phyloP scores from a whole-genome alignment of 768 basidiomycete genomes.

The Collybiopsis luxurians region DNA sequence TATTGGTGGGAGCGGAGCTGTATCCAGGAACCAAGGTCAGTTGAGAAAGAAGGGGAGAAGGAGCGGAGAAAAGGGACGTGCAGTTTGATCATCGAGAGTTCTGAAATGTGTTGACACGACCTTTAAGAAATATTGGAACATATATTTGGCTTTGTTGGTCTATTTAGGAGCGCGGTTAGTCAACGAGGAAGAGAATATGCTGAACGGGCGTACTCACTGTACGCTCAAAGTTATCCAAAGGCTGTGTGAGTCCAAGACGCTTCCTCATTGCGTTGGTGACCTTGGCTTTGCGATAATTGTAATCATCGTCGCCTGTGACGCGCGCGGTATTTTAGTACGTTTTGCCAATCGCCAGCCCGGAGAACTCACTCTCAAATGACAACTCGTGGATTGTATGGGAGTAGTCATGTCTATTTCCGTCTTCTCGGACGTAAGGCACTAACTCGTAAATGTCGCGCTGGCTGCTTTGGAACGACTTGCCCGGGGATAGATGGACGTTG shows the following conservation, averaged over 20 bases:
- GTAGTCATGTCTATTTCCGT: constrained; percentile 89
- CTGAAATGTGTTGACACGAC: constrained; percentile 95
- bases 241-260: constrained; percentile 74
- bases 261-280: constrained; percentile 62
- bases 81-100: constrained; percentile 68
- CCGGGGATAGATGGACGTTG: constrained; percentile 93
- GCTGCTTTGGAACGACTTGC: constrained; percentile 88
- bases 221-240: constrained; percentile 66
- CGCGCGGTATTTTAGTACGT: not conserved
- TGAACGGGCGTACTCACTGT: constrained; percentile 37
- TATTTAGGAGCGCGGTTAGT: constrained; percentile 21
- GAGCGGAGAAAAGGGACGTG: constrained; percentile 27
- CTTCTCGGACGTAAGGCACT: constrained; percentile 91
- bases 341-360: not conserved
- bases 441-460: constrained; percentile 79
- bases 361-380: constrained; percentile 57
- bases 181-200: not conserved
- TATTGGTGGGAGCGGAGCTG: constrained; percentile 92
- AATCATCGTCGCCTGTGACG: constrained; percentile 70
- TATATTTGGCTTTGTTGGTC: constrained; percentile 81
- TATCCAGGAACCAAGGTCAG: too few relatives aligned
- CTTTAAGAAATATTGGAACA: constrained; percentile 99
- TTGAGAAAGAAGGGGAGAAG: not conserved
- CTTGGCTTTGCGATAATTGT: constrained; percentile 63
- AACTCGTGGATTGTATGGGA: constrained; percentile 84